phyloP scores from a whole-genome alignment of 441 rosid species.

The Melastoma candidum region DNA sequence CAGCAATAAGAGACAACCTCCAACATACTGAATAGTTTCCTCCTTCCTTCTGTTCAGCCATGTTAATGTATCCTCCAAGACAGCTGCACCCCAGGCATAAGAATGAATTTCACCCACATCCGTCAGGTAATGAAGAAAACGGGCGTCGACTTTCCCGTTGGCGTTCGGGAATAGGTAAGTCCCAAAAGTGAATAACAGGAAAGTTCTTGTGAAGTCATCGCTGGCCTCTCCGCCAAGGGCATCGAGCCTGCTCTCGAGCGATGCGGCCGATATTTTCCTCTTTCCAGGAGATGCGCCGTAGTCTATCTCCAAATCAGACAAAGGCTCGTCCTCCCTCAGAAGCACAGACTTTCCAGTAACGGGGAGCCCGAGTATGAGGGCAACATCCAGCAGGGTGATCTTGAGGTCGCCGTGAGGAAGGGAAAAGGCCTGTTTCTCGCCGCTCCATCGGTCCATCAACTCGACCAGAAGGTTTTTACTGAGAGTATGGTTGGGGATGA shows the following conservation, averaged over 20 bases:
- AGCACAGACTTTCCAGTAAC: constrained; percentile 24
- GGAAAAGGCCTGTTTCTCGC: constrained; percentile 17
- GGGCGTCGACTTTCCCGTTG: constrained; percentile 28
- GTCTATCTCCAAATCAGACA: constrained; percentile 26
- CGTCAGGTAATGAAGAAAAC: constrained; percentile 23
- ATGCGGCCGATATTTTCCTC: constrained; percentile 25
- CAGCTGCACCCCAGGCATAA: constrained; percentile 38
- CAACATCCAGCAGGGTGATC: constrained; percentile 27
- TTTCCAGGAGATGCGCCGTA: constrained; percentile 25
- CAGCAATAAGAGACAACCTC: constrained; percentile 41
- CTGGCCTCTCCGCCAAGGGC: constrained; percentile 20
- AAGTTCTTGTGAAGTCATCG: constrained; percentile 34
- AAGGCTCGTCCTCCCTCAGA: constrained; percentile 23
- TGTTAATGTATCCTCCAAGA: constrained; percentile 24
- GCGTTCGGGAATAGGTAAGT: constrained; percentile 27
- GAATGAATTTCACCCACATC: constrained; percentile 20
- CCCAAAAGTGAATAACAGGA: constrained; percentile 28
- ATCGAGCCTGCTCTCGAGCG: constrained; percentile 29
- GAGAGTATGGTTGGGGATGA: constrained; percentile 25
- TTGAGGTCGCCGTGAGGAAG: constrained; percentile 19
- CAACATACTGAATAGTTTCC: constrained; percentile 21
- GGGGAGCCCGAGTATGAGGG: constrained; percentile 25
- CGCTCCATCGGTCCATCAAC: constrained; percentile 32
- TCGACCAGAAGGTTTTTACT: constrained; percentile 30
- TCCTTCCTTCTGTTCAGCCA: constrained; percentile 36